Conservation (phyloP, 2,329 filamentous ascomycete species). For the Verruconis gallopava region DNA sequence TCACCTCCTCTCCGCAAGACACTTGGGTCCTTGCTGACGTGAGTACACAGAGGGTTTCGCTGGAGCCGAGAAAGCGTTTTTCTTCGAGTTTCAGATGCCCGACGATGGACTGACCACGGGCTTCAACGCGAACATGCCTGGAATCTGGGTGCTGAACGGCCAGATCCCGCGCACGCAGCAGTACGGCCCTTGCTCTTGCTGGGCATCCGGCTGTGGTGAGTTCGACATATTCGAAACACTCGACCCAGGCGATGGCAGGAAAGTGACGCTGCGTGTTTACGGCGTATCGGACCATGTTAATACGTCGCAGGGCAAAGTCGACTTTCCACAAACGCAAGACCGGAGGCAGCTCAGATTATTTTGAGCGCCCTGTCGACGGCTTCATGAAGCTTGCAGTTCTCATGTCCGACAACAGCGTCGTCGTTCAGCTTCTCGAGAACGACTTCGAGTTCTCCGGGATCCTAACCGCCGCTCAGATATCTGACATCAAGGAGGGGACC, state of each 20-base stretch:
- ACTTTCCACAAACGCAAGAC: slow-evolving; percentile 52
- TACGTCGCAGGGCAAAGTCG: slow-evolving; percentile 54
- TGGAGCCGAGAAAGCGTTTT: slow-evolving; percentile 57
- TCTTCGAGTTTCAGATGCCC: slow-evolving; percentile 64
- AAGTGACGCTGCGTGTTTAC: neutral
- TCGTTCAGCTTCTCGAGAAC: slow-evolving; percentile 37
- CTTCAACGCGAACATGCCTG: slow-evolving; percentile 52
- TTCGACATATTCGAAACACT: slow-evolving; percentile 65
- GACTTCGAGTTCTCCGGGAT: slow-evolving; percentile 23
- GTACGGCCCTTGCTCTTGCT: slow-evolving; percentile 61
- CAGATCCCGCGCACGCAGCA: slow-evolving; percentile 57
- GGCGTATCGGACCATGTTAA: neutral
- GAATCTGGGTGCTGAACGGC: slow-evolving; percentile 64
- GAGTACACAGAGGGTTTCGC: slow-evolving; percentile 55
- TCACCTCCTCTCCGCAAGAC: no score
- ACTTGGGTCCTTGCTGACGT: no score
- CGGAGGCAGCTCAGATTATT: slow-evolving; percentile 59
- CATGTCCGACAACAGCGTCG: slow-evolving; percentile 42
- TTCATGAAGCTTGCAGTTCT: slow-evolving; percentile 53
- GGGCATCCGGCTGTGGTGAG: slow-evolving; percentile 57
- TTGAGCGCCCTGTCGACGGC: slow-evolving; percentile 47
- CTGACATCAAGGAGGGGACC: slow-evolving; percentile 1
- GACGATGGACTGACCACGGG: slow-evolving; percentile 37
- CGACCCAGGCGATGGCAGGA: slow-evolving; percentile 32
- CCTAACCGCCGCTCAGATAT: slow-evolving; percentile 1